These are phyloP conservation scores for Phyllosticta citribraziliensis DNA, from an alignment of 2,329 filamentous ascomycete genomes.

Conservation along the genomic window DNA sequence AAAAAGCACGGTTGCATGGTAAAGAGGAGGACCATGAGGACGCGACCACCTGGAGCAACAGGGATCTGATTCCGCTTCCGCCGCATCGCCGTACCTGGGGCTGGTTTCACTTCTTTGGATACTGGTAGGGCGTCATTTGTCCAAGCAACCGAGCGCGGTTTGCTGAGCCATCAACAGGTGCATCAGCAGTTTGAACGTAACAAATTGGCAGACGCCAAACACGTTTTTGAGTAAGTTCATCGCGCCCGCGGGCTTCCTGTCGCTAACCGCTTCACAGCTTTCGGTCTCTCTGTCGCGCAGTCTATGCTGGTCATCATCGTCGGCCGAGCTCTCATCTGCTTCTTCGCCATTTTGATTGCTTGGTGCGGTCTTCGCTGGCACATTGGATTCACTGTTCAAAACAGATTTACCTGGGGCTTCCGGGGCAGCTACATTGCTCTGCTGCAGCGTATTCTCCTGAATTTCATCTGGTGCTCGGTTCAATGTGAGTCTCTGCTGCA, in stretches of 20 bases:
- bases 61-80: slow-evolving; percentile 30
- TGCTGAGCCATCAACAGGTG: slow-evolving; percentile 10
- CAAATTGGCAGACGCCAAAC: slow-evolving; percentile 41
- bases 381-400: slow-evolving; percentile 42
- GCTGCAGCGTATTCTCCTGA: slow-evolving; percentile 38
- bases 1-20: slow-evolving; percentile 28
- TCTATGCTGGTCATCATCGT: slow-evolving; percentile 40
- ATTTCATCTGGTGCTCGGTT: slow-evolving; percentile 42
- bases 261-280: slow-evolving; percentile 17
- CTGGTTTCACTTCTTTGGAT: slow-evolving; percentile 35
- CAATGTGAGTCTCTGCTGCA: slow-evolving; percentile 31
- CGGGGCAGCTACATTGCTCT: slow-evolving; percentile 40
- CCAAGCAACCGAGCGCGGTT: neutral
- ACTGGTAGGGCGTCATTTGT: slow-evolving; percentile 20
- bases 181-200: slow-evolving; percentile 30
- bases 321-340: slow-evolving; percentile 31
- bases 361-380: slow-evolving; percentile 43
- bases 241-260: too few relatives aligned
- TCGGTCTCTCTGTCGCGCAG: slow-evolving; percentile 39
- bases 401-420: slow-evolving; percentile 42
- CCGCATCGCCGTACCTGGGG: slow-evolving; percentile 31
- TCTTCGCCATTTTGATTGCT: slow-evolving; percentile 37
- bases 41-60: slow-evolving; percentile 34
- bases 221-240: slow-evolving; percentile 30
- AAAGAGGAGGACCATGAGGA: slow-evolving; percentile 35